phyloP scores from a whole-genome alignment of 2,329 filamentous ascomycete genomes.

The Ceratocystiopsis sp. region DNA sequence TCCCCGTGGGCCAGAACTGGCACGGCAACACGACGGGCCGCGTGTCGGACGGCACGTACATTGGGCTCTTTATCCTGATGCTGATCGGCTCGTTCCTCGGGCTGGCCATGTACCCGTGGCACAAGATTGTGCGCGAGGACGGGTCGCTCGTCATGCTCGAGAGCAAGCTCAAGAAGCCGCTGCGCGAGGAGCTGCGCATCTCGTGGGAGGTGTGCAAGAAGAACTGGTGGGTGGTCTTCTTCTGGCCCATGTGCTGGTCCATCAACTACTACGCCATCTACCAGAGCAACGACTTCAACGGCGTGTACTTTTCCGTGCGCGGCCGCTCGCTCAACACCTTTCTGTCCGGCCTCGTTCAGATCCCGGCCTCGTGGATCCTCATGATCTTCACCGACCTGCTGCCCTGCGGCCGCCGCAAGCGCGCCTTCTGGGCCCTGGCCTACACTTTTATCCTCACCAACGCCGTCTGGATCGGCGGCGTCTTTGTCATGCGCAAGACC shows the following conservation, averaged over 20 bases:
- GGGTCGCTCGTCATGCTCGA: not conserved
- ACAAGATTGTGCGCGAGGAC: conserved; percentile 2
- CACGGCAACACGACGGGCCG: not conserved
- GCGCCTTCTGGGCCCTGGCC: not conserved
- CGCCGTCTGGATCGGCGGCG: not conserved
- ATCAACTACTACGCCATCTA: not conserved
- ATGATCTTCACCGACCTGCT: not conserved
- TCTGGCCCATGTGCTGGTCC: not conserved
- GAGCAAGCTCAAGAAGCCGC: no score
- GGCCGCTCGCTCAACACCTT: not conserved
- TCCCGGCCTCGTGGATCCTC: not conserved
- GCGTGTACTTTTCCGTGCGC: not conserved
- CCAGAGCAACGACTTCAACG: not conserved
- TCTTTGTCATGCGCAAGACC: not conserved
- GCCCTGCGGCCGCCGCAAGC: not conserved
- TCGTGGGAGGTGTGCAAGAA: not conserved
- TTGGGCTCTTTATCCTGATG: conserved; percentile 13
- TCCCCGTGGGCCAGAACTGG: conserved; percentile 11
- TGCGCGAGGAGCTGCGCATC: not conserved
- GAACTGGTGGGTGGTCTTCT: not conserved
- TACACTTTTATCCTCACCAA: not conserved
- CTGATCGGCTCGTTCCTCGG: conserved; percentile 6
- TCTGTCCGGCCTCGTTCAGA: not conserved
- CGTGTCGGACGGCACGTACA: conserved; percentile 12
- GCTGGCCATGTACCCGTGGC: conserved; percentile 7